These are phyloP conservation scores for Trypanosoma conorhini DNA, from an alignment of 208 protist genomes.

Conservation along the genomic window DNA sequence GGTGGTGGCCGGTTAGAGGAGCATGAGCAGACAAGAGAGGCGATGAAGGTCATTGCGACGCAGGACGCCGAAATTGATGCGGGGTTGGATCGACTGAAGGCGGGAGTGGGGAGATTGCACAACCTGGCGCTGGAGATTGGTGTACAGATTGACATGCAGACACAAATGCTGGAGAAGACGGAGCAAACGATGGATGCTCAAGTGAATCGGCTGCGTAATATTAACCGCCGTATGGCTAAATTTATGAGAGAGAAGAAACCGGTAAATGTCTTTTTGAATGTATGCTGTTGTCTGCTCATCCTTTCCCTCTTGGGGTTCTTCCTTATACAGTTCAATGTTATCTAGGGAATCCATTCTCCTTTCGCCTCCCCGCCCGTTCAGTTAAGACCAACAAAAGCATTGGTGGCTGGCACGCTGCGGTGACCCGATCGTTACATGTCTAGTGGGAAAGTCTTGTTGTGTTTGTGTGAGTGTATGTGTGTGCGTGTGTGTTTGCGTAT, in stretches of 20 bases:
- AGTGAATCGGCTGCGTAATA: conserved; percentile 39
- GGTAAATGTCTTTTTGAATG: conserved; percentile 62
- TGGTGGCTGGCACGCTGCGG: neutral
- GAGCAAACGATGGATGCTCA: conserved; percentile 63
- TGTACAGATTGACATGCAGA: conserved; percentile 67
- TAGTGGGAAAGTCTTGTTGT: neutral
- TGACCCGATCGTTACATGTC: neutral
- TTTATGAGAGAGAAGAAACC: conserved; percentile 62
- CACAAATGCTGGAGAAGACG: conserved; percentile 62
- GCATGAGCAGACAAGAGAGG: conserved; percentile 50
- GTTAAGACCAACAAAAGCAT: neutral
- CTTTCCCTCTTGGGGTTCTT: conserved; percentile 67
- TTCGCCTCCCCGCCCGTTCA: neutral
- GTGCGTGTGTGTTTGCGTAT: neutral
- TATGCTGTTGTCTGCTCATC: conserved; percentile 62
- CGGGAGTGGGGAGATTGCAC: conserved; percentile 52
- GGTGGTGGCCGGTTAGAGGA: conserved; percentile 72
- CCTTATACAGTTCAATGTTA: conserved; percentile 69
- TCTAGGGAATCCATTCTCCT: conserved; percentile 22
- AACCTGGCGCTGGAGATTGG: conserved; percentile 60
- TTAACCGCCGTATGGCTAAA: conserved; percentile 57
- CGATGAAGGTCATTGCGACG: conserved; percentile 60
- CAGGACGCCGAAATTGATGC: conserved; percentile 73
- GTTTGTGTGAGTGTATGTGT: neutral
- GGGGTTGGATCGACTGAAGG: conserved; percentile 56